phyloP scores from a whole-genome alignment of 2,329 filamentous ascomycete genomes.

The Diaporthe sp. region DNA sequence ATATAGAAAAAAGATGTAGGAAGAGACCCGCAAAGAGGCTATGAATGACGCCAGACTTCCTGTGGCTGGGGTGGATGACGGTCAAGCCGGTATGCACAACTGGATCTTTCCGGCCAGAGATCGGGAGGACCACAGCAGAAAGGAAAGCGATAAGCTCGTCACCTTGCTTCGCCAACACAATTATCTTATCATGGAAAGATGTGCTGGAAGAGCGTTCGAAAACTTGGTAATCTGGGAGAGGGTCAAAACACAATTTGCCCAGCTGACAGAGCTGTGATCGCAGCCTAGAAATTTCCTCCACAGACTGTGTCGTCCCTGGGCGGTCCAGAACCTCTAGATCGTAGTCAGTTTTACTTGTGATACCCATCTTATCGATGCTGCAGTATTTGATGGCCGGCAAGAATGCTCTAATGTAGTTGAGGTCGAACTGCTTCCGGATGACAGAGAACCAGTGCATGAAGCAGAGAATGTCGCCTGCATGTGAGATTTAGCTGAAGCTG shows the following conservation, averaged over 20 bases:
- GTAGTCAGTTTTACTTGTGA: not conserved
- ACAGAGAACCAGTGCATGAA: not conserved
- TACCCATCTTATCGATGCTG: not conserved
- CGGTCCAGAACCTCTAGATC: slow-evolving; percentile 12
- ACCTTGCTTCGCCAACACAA: slow-evolving; percentile 4
- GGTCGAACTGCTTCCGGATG: too few species aligned
- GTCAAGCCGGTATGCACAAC: slow-evolving; percentile 20
- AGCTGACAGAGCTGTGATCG: not conserved
- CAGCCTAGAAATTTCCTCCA: not conserved
- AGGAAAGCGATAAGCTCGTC: not conserved
- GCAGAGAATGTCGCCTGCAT: not conserved
- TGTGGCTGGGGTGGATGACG: not conserved
- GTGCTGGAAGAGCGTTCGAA: not conserved
- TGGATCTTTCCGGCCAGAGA: not conserved
- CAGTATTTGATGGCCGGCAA: not conserved
- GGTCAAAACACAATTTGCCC: not conserved
- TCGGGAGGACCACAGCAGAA: not conserved
- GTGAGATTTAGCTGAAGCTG: not conserved
- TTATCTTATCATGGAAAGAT: not conserved
- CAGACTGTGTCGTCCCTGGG: not conserved
- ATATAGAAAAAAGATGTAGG: not conserved
- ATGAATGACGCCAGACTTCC: slow-evolving; percentile 9
- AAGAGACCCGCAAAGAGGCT: slow-evolving; percentile 9
- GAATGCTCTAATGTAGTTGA: not conserved
- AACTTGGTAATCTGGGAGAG: slow-evolving; percentile 14